Conservation (phyloP, 2,329 filamentous ascomycete species). For the Paecilomyces formosus region DNA sequence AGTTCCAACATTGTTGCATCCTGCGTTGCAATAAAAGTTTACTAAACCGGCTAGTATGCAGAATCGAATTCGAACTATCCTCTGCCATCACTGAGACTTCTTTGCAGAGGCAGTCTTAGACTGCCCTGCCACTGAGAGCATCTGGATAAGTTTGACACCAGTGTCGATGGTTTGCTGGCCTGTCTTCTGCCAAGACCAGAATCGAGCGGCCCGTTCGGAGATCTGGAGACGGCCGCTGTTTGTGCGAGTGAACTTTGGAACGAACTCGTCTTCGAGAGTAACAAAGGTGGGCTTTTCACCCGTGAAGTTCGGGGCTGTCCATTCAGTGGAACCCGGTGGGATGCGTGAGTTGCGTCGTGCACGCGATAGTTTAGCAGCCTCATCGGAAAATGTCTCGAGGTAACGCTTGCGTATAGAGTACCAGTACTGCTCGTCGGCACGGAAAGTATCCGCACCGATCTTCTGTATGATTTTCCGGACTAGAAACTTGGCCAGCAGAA, state of each 20-base stretch:
- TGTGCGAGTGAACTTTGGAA: not conserved
- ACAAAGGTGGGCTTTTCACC: not conserved
- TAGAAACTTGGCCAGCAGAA: constrained; percentile 63
- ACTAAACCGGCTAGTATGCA: no score
- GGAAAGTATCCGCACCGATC: constrained; percentile 72
- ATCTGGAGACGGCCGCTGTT: constrained; percentile 11
- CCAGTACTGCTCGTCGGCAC: constrained; percentile 72
- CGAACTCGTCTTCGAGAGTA: not conserved
- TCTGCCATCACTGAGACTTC: no score
- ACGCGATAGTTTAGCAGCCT: not conserved
- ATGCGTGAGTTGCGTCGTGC: constrained; percentile 14
- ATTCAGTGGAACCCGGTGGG: constrained; percentile 22
- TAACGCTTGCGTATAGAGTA: constrained; percentile 71
- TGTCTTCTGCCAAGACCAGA: constrained; percentile 46
- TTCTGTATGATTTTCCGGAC: constrained; percentile 67
- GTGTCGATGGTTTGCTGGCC: constrained; percentile 46
- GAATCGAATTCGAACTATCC: no score
- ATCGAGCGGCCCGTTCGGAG: constrained; percentile 39
- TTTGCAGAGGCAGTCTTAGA: not conserved
- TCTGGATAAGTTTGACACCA: constrained; percentile 45
- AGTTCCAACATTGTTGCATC: no score
- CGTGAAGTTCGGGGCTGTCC: constrained; percentile 8
- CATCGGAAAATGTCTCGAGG: constrained; percentile 43
- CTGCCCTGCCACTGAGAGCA: constrained; percentile 20
- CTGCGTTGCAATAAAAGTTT: no score